A percentile compares a stretch with the other conserved stretches of the same genome.
Conservation (phyloP, 306 rosid species). For the Spatholobus suberectus region DNA sequence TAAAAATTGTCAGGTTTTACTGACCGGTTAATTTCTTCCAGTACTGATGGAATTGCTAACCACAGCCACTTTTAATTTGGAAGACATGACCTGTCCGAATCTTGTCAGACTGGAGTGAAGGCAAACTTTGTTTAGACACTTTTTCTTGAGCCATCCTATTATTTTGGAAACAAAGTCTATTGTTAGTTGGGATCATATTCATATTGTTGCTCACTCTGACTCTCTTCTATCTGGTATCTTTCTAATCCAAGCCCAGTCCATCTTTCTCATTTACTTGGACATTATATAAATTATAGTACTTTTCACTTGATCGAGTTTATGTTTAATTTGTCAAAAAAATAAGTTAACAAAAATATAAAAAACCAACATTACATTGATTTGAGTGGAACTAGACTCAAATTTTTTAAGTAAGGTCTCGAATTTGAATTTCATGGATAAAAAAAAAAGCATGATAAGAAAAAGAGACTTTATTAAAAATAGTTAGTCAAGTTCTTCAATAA, state of each 20-base stretch:
- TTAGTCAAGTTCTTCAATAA: too few relatives aligned
- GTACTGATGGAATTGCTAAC: slow-evolving; percentile 10
- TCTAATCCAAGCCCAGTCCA: background rate
- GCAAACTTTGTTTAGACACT: slow-evolving; percentile 36
- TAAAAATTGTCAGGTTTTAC: background rate
- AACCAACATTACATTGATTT: too few relatives aligned
- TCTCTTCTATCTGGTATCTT: background rate
- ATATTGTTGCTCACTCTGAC: background rate
- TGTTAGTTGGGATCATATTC: slow-evolving; percentile 40
- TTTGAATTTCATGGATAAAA: too few relatives aligned
- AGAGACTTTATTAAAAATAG: too few relatives aligned
- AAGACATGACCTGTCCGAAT: slow-evolving; percentile 35
- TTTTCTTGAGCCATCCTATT: slow-evolving; percentile 32
- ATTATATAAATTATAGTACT: background rate
- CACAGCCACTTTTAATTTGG: slow-evolving; percentile 14
- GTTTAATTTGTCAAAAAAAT: background rate
- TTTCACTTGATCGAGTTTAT: background rate
- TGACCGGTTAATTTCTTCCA: background rate
- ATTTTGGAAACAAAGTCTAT: slow-evolving; percentile 34
- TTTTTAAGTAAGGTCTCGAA: too few relatives aligned
- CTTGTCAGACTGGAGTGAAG: slow-evolving; percentile 35
- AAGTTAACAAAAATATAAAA: background rate
- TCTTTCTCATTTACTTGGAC: background rate
- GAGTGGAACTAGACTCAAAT: too few relatives aligned
- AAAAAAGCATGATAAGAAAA: too few relatives aligned